phyloP scores from a whole-genome alignment of 768 basidiomycete species.

The Cystobasidium onofrii region DNA sequence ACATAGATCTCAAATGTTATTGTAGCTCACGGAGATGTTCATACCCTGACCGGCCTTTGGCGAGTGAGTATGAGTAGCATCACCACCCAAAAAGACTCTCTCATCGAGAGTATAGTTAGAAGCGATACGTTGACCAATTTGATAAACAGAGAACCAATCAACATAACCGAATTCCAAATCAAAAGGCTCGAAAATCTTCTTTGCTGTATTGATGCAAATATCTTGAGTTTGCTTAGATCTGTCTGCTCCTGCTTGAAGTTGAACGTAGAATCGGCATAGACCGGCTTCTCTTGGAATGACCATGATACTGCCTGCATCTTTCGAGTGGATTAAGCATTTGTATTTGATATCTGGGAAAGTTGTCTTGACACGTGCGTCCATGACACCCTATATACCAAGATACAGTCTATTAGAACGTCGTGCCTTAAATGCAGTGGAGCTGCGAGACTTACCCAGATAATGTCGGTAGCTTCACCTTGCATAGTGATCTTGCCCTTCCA shows the following conservation, averaged over 20 bases:
- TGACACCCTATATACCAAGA: conserved; percentile 13
- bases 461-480: conserved; percentile 67
- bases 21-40: conserved; percentile 37
- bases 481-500: conserved; percentile 53
- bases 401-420: too few species aligned
- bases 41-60: conserved; percentile 42
- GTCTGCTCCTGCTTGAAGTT: conserved; percentile 34
- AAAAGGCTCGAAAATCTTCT: conserved; percentile 42
- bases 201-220: conserved; percentile 40
- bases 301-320: conserved; percentile 54
- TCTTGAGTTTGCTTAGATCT: conserved; percentile 39
- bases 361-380: conserved; percentile 48
- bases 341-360: conserved; percentile 63
- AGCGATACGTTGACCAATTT: conserved; percentile 43
- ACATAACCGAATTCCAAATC: conserved; percentile 42
- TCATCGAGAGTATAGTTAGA: conserved; percentile 42
- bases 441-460: conserved; percentile 56
- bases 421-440: conserved; percentile 42
- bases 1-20: not conserved
- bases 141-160: conserved; percentile 43
- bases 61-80: conserved; percentile 42
- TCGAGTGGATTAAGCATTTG: conserved; percentile 56
- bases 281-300: conserved; percentile 56
- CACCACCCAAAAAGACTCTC: conserved; percentile 42
- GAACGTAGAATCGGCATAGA: conserved; percentile 40